A percentile compares a stretch with the other conserved stretches of the same genome.
phyloP scores from a whole-genome alignment of 1,139 yeast genomes.

The Lodderomyces parapsilosis region DNA sequence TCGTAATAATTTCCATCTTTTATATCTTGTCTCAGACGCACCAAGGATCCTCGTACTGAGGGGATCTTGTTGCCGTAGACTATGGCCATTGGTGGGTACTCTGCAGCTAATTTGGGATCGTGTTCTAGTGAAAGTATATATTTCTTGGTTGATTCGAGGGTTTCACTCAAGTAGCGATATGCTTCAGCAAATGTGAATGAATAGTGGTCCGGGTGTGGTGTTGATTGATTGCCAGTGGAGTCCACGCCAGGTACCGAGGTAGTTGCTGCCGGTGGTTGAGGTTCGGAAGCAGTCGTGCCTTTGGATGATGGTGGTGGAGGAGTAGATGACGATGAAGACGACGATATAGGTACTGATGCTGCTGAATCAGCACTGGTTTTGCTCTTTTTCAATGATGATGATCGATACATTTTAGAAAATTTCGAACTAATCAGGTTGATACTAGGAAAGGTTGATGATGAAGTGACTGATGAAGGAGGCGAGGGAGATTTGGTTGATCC shows the following conservation, averaged over 20 bases:
- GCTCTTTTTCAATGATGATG: conserved; percentile 9
- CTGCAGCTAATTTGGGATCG: conserved; percentile 39
- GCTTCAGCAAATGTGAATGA: conserved; percentile 57
- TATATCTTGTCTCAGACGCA: conserved; percentile 60
- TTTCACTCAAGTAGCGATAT: conserved; percentile 59
- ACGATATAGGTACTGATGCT: neutral
- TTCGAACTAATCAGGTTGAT: conserved; percentile 16
- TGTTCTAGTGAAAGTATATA: conserved; percentile 60
- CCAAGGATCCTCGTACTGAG: conserved; percentile 77
- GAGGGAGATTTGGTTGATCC: neutral
- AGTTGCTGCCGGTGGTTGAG: conserved; percentile 1
- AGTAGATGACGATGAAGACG: neutral
- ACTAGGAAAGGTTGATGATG: conserved; percentile 19
- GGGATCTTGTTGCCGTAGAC: conserved; percentile 83
- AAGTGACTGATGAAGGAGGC: conserved; percentile 4
- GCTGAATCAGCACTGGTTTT: neutral
- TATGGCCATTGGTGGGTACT: conserved; percentile 80
- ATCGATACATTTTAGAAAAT: conserved; percentile 12
- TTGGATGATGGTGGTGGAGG: neutral
- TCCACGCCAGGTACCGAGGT: neutral
- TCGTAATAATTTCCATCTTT: conserved; percentile 70
- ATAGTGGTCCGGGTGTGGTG: conserved; percentile 12
- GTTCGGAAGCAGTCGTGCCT: conserved; percentile 1
- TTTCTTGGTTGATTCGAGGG: conserved; percentile 58
- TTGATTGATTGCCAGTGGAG: conserved; percentile 6